These are phyloP conservation scores for Sporothrix schenckii DNA, from an alignment of 2,329 filamentous ascomycete genomes.

Conservation along the genomic window DNA sequence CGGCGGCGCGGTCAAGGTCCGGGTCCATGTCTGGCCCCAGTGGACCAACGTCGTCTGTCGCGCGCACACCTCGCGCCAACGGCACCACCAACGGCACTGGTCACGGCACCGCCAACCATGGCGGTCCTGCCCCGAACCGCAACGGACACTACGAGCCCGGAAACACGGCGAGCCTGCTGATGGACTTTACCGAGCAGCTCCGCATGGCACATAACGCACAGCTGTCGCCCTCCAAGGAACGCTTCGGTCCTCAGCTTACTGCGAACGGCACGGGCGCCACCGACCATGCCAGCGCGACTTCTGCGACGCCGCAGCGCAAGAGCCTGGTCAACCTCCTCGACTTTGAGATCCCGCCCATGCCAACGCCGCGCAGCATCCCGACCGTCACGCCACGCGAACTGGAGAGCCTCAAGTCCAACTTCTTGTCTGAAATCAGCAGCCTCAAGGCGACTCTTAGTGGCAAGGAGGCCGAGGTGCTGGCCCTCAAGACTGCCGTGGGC, in stretches of 20 bases:
- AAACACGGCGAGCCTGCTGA: conserved; percentile 75
- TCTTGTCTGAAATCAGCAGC: conserved; percentile 91
- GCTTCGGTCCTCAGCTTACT: conserved; percentile 35
- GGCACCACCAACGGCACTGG: conserved; percentile 40
- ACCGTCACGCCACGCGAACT: conserved; percentile 89
- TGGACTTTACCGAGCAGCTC: conserved; percentile 83
- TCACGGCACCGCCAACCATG: conserved; percentile 39
- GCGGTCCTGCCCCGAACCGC: conserved; percentile 42
- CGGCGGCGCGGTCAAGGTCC: background rate
- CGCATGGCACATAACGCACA: conserved; percentile 48
- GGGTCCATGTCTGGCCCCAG: conserved; percentile 24
- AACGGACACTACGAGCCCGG: conserved; percentile 53
- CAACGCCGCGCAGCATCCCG: conserved; percentile 88
- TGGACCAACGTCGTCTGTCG: background rate
- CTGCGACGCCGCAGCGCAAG: conserved; percentile 52
- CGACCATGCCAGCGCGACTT: conserved; percentile 28
- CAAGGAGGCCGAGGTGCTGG: conserved; percentile 87
- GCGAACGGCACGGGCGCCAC: background rate
- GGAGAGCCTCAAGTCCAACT: conserved; percentile 86
- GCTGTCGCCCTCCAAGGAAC: conserved; percentile 48
- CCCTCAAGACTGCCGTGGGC: conserved; percentile 80
- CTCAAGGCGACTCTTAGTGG: conserved; percentile 88
- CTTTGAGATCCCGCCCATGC: conserved; percentile 90
- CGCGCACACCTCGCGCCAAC: conserved; percentile 22
- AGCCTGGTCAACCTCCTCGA: conserved; percentile 73